Conservation (phyloP, 306 rosid species). For the Potentilla sterilis region DNA sequence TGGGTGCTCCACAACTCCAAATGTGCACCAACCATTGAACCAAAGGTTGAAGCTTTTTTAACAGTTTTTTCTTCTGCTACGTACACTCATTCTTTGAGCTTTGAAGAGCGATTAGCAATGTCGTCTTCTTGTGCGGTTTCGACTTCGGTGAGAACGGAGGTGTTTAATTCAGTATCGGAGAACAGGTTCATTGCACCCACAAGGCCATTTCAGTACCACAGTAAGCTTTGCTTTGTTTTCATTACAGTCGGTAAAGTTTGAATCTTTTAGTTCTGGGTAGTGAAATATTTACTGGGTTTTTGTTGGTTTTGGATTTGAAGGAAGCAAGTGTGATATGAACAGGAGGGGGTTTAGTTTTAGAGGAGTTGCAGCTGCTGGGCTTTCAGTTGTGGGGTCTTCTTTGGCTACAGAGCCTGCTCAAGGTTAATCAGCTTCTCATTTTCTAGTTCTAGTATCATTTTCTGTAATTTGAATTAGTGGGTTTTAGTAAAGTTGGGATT, state of each 20-base stretch:
- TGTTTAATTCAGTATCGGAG: slow-evolving; percentile 32
- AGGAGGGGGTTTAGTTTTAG: slow-evolving; percentile 58
- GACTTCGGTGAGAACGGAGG: slow-evolving; percentile 44
- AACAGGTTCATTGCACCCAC: slow-evolving; percentile 34
- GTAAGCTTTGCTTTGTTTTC: slow-evolving; percentile 30
- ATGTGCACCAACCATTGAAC: slow-evolving; percentile 3
- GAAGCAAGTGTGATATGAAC: slow-evolving; percentile 70
- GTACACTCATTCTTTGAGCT: background rate
- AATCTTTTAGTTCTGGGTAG: slow-evolving; percentile 10
- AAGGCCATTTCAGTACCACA: slow-evolving; percentile 35
- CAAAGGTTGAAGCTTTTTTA: background rate
- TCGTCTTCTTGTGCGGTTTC: slow-evolving; percentile 43
- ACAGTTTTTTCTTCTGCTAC: background rate
- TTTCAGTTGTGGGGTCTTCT: slow-evolving; percentile 60
- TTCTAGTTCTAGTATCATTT: background rate
- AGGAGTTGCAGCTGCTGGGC: slow-evolving; percentile 76
- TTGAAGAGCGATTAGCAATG: slow-evolving; percentile 26
- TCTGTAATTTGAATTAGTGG: background rate
- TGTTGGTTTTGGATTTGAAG: slow-evolving; percentile 37
- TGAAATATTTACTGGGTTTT: background rate
- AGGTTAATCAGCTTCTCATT: slow-evolving; percentile 37
- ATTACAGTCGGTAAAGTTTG: background rate
- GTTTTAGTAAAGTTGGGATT: slow-evolving; percentile 15
- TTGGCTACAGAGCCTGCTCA: slow-evolving; percentile 46
- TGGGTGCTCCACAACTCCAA: slow-evolving; percentile 3